Evolutionary conservation across 1,284 basidiomycete species (phyloP).

Genomic region (Ceratobasidium sp.): DNA sequence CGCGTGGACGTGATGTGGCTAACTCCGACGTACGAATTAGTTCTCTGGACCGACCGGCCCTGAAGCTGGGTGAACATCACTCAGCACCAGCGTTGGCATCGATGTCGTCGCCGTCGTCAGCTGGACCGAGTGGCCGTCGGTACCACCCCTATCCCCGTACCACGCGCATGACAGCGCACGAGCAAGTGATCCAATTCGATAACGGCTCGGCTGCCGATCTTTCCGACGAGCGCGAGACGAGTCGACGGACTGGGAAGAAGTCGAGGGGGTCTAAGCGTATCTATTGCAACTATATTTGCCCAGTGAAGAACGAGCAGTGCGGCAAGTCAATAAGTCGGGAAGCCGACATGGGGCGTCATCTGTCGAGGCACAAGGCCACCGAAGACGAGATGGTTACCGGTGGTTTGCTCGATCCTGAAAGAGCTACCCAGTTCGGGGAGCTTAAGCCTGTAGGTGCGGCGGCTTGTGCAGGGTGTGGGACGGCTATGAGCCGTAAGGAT

Average conservation of each 20-base stretch:
- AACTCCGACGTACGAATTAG: neutral
- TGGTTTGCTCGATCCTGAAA: neutral
- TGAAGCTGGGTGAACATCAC: too few relatives aligned
- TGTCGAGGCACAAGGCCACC: slow-evolving; percentile 6
- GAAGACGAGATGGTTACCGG: neutral
- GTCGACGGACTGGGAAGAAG: neutral
- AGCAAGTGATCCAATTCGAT: slow-evolving; percentile 27
- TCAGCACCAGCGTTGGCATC: neutral
- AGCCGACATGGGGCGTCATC: slow-evolving; percentile 21
- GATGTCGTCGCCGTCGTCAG: neutral
- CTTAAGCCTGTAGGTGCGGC: slow-evolving; percentile 5
- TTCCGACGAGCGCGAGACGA: neutral
- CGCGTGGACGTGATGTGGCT: neutral
- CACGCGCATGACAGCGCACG: slow-evolving; percentile 26
- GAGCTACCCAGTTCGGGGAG: slow-evolving; percentile 4
- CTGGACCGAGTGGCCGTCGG: neutral
- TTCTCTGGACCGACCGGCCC: neutral
- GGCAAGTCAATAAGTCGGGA: slow-evolving; percentile 18
- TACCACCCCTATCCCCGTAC: slow-evolving; percentile 21
- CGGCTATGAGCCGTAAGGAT: slow-evolving; percentile 18
- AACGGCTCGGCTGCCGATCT: neutral
- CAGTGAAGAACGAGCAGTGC: slow-evolving; percentile 10
- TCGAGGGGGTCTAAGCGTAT: slow-evolving; percentile 3
- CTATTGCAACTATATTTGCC: slow-evolving; percentile 27
- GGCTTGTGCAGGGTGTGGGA: neutral